Percentiles rank a stretch among this genome's conserved stretches.
phyloP scores from a whole-genome alignment of 1,139 yeast species.

The Taiozyma sp. region DNA sequence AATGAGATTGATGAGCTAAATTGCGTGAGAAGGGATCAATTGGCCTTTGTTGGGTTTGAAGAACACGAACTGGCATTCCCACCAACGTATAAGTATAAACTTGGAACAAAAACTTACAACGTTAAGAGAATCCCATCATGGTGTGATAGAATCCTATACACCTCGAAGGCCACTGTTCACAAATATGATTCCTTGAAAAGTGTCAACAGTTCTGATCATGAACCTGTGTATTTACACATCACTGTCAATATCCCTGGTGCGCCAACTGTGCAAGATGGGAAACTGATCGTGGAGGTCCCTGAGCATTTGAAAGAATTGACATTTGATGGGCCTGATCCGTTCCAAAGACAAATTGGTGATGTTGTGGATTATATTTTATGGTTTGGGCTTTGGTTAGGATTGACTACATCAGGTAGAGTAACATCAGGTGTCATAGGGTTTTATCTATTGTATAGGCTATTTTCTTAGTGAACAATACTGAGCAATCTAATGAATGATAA shows the following conservation, averaged over 20 bases:
- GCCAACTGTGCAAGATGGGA: constrained; percentile 4
- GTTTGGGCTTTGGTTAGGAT: neutral
- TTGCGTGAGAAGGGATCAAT: constrained; percentile 36
- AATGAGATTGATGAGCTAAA: constrained; percentile 53
- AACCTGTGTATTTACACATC: constrained; percentile 26
- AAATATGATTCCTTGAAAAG: constrained; percentile 22
- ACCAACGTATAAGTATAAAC: constrained; percentile 70
- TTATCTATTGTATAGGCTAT: neutral
- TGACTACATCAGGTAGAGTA: neutral
- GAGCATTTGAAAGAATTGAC: neutral
- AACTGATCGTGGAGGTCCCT: neutral
- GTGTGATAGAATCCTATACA: constrained; percentile 72
- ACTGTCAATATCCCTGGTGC: constrained; percentile 8
- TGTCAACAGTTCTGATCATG: constrained; percentile 30
- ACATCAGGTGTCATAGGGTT: neutral
- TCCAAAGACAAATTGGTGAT: neutral
- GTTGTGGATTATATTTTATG: neutral
- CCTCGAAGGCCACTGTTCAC: constrained; percentile 6
- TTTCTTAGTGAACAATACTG: neutral
- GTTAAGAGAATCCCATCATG: constrained; percentile 70
- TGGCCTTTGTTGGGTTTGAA: constrained; percentile 52
- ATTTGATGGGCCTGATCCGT: neutral
- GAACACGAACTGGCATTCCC: constrained; percentile 58
- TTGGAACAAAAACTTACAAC: constrained; percentile 48
- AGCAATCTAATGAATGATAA: too few relatives aligned